These are phyloP conservation scores for Elaeis guineensis DNA, from an alignment of 176 grass and related monocot genomes.

Conservation along the genomic window DNA sequence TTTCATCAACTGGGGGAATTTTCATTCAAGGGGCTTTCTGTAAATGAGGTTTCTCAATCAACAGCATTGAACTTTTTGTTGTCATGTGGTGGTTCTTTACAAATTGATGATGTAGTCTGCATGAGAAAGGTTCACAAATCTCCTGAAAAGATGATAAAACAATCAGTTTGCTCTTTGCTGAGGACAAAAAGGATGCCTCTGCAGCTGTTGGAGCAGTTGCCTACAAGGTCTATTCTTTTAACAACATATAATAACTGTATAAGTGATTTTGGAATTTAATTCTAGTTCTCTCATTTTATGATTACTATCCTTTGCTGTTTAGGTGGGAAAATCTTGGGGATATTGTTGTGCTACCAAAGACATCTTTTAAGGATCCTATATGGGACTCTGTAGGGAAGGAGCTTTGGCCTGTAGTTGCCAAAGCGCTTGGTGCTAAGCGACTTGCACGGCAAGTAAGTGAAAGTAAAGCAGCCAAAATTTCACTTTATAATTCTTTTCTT, in stretches of 20 bases:
- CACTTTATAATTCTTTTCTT: too few species aligned
- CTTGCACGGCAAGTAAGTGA: constrained; percentile 84
- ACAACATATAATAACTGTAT: not conserved
- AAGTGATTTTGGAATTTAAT: too few species aligned
- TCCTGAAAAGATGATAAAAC: constrained; percentile 66
- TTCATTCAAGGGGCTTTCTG: constrained; percentile 24
- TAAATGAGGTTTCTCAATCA: constrained; percentile 24
- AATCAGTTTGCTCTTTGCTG: constrained; percentile 56
- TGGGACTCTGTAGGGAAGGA: constrained; percentile 70
- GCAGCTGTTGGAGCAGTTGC: constrained; percentile 63
- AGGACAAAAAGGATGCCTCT: constrained; percentile 46
- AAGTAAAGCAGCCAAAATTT: not conserved
- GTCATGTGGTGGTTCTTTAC: constrained; percentile 40
- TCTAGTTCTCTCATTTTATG: too few species aligned
- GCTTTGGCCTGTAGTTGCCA: constrained; percentile 84
- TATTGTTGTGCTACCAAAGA: constrained; percentile 75
- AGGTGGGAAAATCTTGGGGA: constrained; percentile 93
- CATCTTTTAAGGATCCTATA: constrained; percentile 67
- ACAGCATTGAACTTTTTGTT: constrained; percentile 46
- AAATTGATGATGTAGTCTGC: constrained; percentile 49
- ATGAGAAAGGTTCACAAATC: constrained; percentile 53
- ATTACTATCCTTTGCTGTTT: not conserved
- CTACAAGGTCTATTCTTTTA: constrained; percentile 56
- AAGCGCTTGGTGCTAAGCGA: constrained; percentile 47
- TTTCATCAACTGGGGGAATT: constrained; percentile 19